A percentile compares a stretch with the other conserved stretches of the same genome.
Conservation (phyloP, 306 rosid genomes). For the Lathyrus oleraceus region DNA sequence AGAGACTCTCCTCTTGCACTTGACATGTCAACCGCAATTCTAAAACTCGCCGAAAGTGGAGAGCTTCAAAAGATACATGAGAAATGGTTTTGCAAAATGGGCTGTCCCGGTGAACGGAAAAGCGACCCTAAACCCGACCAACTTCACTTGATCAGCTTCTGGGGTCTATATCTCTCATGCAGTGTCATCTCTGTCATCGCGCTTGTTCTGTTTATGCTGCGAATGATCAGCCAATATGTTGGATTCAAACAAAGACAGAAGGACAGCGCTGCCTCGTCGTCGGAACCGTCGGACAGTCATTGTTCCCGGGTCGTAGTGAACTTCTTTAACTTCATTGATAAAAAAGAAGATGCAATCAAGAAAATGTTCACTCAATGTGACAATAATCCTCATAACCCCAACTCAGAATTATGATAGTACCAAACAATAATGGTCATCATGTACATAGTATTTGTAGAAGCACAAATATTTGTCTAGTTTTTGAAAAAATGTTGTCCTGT, state of each 20-base stretch:
- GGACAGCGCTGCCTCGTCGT: constrained; percentile 32
- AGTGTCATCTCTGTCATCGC: constrained; percentile 50
- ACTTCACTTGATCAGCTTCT: constrained; percentile 75
- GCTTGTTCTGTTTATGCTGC: constrained; percentile 56
- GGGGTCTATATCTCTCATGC: constrained; percentile 82
- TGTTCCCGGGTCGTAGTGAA: constrained; percentile 58
- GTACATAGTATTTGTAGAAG: constrained; percentile 13
- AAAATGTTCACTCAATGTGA: constrained; percentile 55
- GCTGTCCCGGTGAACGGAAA: constrained; percentile 66
- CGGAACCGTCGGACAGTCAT: constrained; percentile 37
- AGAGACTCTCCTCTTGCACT: constrained; percentile 83
- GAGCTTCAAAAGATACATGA: constrained; percentile 68
- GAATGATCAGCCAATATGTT: constrained; percentile 54
- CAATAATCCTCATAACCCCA: constrained; percentile 46
- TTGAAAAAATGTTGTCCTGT: neutral
- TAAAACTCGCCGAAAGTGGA: constrained; percentile 81
- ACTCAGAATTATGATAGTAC: constrained; percentile 27
- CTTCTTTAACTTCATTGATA: constrained; percentile 73
- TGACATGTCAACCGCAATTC: constrained; percentile 89
- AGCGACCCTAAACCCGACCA: constrained; percentile 52
- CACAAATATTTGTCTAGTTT: neutral
- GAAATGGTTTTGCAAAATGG: constrained; percentile 81
- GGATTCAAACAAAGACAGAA: constrained; percentile 55
- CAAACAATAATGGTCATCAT: constrained; percentile 6
- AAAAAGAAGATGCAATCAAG: constrained; percentile 92